Evolutionary conservation across 208 protist species (phyloP), one percentile per base, ranked within the genome.

Genomic region (Acanthamoeba castellanii): DNA sequence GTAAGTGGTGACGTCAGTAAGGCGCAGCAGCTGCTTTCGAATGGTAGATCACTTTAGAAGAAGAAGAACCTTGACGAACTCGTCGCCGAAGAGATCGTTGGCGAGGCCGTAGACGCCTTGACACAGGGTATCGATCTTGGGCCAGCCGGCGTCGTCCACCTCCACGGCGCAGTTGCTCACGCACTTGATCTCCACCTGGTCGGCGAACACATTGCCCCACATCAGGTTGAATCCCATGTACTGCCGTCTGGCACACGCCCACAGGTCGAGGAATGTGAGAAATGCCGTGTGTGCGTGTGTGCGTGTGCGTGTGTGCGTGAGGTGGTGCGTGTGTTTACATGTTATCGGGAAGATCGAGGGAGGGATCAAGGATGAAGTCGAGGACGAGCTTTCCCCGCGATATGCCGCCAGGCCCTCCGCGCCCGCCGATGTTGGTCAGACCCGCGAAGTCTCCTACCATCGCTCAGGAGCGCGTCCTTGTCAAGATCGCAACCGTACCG

Each of bases 111-210:
- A 78, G 37, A 78, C 37, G 32, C 70, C 70, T 6, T 22, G n/a
- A 3, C 16, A 45, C 3, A 78, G 70, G n/a, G 70, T 78, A 1
- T 78, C 70, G 3, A 78, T 42, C 22, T 45, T 42, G 30, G 70
- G 70, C 70, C 70, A 6, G 30, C 70, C 70, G 16, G n/a, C 70
- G n/a, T 34, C 70, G 37, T 78, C 70, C 70, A 34, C 32, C 30
- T 78, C 70, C 11, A 78, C 70, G n/a, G 70, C 70, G 70, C 70
- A 78, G 70, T 78, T 78, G 70, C 70, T 78, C 70, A 78, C 70
- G 37, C 70, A 78, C 22, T 42, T 30, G 70, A 78, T 42, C 30
- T 78, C 70, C n/a, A 78, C 70, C 22, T 30, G 30, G 32, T 78
- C 37, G 70, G 70, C 70, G 30, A 78, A 42, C 7, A 78, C 70